Evolutionary conservation across 306 rosid genomes (phyloP).

Genomic region (Aeschynomene evenia): DNA sequence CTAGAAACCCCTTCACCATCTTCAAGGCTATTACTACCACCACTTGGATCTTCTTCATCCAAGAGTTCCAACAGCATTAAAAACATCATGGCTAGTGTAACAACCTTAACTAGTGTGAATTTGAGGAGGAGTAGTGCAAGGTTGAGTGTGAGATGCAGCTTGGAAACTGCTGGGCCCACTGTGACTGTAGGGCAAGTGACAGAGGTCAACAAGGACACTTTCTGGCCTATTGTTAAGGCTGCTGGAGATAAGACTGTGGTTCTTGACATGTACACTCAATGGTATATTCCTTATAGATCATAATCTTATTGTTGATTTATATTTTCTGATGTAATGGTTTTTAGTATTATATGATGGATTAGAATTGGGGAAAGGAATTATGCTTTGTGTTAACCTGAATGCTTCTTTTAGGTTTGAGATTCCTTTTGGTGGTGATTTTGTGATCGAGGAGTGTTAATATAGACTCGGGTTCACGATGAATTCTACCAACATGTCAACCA

Average conservation of each 20-base stretch:
- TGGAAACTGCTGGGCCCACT: slow-evolving; percentile 65
- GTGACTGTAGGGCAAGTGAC: slow-evolving; percentile 79
- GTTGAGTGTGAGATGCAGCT: slow-evolving; percentile 53
- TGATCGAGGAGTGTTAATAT: too few species aligned
- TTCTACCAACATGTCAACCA: too few species aligned
- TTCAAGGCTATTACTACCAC: background rate
- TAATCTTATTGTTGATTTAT: background rate
- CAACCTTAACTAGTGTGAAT: background rate
- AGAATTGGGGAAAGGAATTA: slow-evolving; percentile 1
- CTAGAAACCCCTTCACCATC: slow-evolving; percentile 26
- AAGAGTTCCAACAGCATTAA: slow-evolving; percentile 10
- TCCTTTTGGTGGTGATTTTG: slow-evolving; percentile 9
- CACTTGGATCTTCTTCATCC: slow-evolving; percentile 10
- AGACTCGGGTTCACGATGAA: too few species aligned
- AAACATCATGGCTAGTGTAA: background rate
- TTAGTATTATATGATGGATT: background rate
- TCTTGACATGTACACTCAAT: slow-evolving; percentile 97
- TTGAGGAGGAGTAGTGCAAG: slow-evolving; percentile 23
- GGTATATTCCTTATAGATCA: slow-evolving; percentile 42
- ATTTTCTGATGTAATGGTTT: background rate
- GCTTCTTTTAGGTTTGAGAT: slow-evolving; percentile 9
- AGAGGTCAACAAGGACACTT: slow-evolving; percentile 84
- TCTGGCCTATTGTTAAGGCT: slow-evolving; percentile 95
- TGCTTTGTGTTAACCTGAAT: background rate
- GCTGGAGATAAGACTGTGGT: slow-evolving; percentile 90